Evolutionary conservation across 768 basidiomycete species (phyloP).

Genomic region (Strobilomyces dryophilus): DNA sequence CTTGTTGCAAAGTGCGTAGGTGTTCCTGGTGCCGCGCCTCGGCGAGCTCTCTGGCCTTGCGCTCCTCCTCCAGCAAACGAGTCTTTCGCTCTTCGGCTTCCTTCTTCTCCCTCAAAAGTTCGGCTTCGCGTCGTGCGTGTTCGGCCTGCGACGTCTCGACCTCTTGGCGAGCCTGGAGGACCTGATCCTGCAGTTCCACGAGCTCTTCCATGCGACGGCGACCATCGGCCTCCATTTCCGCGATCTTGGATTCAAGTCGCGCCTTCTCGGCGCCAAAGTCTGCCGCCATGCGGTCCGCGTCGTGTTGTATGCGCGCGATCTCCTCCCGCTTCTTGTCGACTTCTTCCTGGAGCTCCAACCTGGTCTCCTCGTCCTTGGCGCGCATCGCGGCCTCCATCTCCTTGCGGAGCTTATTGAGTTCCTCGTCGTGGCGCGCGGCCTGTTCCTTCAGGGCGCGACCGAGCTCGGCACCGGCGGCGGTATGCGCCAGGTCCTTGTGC

Average conservation of each 20-base stretch:
- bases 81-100: constrained; percentile 28
- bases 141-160: constrained; percentile 26
- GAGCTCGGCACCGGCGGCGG: constrained; percentile 51
- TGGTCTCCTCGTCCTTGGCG: constrained; percentile 44
- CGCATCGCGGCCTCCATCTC: constrained; percentile 46
- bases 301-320: constrained; percentile 38
- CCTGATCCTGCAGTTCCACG: constrained; percentile 26
- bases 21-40: constrained; percentile 30
- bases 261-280: constrained; percentile 37
- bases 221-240: constrained; percentile 26
- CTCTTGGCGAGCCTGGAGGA: constrained; percentile 24
- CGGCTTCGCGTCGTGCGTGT: constrained; percentile 26
- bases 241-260: constrained; percentile 28
- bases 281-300: constrained; percentile 38
- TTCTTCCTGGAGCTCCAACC: constrained; percentile 42
- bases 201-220: constrained; percentile 14
- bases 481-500: constrained; percentile 45
- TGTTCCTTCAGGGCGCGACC: constrained; percentile 46
- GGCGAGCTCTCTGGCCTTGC: constrained; percentile 23
- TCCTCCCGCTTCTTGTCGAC: constrained; percentile 41
- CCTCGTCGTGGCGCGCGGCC: constrained; percentile 42
- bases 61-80: constrained; percentile 30
- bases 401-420: constrained; percentile 41
- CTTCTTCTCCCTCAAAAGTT: constrained; percentile 23
- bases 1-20: constrained; percentile 23